Evolutionary conservation across 441 rosid genomes (phyloP), one percentile per base, ranked within the genome.

Genomic region (Aquilaria agallochum): DNA sequence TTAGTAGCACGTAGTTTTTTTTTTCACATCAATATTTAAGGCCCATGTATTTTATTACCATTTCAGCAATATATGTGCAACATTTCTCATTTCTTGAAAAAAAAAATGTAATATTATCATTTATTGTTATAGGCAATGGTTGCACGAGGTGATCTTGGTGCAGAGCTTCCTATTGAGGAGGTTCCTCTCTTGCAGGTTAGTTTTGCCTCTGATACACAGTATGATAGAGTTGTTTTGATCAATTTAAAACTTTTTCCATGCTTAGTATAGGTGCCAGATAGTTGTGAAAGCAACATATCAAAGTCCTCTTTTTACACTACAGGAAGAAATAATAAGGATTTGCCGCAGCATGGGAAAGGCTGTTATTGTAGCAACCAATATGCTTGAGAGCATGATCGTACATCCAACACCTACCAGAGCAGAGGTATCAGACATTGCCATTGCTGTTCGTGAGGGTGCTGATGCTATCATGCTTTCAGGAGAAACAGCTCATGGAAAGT

Each of bases 131-230:
- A 93, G 98, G 97, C 96, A 56, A 90, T 93, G 98, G 97, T 93
- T 70, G 98, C 97, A 59, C 85, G 98, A 82, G 98, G 98, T 73
- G 98, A 93, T 82, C 97, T 95, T 65, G 99, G 99, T 70, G 97
- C 99, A 60, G 97, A 95, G 85, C 97, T 91, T 72, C 99, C 99
- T 27, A 86, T 91, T 66, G 96, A 89, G 84, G 99, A 95, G 81
- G 97, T 89, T 56, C 97, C 99, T 32, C 82, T 86, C 72, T 78
- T 95, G 72, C 99, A 95, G 96, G 98, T 92, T 77, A 48, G 60
- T 11, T 59, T 77, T 65, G 55, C 60, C 55, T 79, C 70, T 60
- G 49, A 27, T 44, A 55, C 53, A 65, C 56, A 66, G 60, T 55
- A 62, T 59, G 44, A 60, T 5, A 40, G 44, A 46, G 57, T 20